Evolutionary conservation across 2,329 filamentous ascomycete species (phyloP).

Genomic region (Nothomitra cinnamomea): DNA sequence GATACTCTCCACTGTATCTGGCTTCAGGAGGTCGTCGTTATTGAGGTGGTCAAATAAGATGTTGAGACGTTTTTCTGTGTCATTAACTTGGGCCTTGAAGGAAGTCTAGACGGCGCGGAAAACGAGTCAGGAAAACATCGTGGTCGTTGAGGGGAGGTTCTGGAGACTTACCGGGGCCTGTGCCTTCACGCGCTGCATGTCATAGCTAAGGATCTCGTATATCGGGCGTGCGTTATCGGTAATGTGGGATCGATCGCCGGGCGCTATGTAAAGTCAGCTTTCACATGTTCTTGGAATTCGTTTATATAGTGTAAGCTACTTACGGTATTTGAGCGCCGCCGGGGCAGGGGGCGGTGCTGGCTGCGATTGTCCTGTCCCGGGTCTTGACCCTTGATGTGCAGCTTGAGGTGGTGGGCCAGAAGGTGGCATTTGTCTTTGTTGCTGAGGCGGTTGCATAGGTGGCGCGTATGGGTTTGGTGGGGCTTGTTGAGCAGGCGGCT

Average conservation of each 20-base stretch:
- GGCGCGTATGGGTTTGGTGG: constrained; percentile 16
- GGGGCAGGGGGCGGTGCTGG: constrained; percentile 31
- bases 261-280: constrained; percentile 22
- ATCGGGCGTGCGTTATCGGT: constrained; percentile 55
- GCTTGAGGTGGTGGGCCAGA: constrained; percentile 28
- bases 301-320: constrained; percentile 19
- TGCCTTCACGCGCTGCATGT: constrained; percentile 76
- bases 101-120: constrained; percentile 27
- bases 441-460: neutral
- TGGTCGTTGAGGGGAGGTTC: neutral
- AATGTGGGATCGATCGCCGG: constrained; percentile 83
- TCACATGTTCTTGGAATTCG: constrained; percentile 13
- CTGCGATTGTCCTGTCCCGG: constrained; percentile 33
- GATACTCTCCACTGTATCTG: constrained; percentile 42
- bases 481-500: neutral
- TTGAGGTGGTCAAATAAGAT: constrained; percentile 96
- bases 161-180: constrained; percentile 46
- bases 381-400: constrained; percentile 28
- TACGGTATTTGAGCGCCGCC: constrained; percentile 50
- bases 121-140: neutral
- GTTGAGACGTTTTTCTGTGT: constrained; percentile 82
- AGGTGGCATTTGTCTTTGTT: constrained; percentile 8
- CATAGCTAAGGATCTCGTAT: constrained; percentile 62
- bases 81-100: constrained; percentile 77
- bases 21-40: constrained; percentile 77